Percentiles rank a stretch among this genome's conserved stretches.
Conservation (phyloP, 176 grass and related monocot species). For the Juncus effusus region DNA sequence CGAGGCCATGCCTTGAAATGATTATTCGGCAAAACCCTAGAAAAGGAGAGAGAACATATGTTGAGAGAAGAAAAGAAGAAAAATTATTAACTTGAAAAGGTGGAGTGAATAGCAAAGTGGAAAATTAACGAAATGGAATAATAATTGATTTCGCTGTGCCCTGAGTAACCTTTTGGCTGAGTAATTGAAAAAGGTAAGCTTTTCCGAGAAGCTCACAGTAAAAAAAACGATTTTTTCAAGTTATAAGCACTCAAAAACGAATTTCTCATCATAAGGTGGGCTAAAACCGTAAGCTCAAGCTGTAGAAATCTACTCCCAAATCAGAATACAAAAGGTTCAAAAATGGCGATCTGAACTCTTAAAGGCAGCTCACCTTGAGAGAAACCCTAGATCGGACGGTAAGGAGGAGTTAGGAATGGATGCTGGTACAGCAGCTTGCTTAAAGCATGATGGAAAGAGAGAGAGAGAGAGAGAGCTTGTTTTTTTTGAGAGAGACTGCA, state of each 20-base stretch:
- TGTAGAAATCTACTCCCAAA: neutral
- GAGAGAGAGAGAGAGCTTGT: constrained; percentile 6
- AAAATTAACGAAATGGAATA: too few species aligned
- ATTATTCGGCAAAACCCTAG: constrained; percentile 7
- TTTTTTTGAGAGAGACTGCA: neutral
- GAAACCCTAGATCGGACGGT: constrained; percentile 23
- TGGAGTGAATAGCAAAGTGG: too few species aligned
- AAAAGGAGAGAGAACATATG: neutral
- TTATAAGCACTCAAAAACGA: neutral
- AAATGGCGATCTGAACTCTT: neutral
- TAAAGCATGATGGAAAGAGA: constrained; percentile 18
- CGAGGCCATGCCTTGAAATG: constrained; percentile 39
- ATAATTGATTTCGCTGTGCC: too few species aligned
- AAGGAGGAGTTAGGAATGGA: constrained; percentile 6
- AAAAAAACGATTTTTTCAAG: neutral
- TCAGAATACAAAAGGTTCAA: neutral
- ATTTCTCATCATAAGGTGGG: neutral
- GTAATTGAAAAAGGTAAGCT: too few species aligned
- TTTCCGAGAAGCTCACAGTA: neutral
- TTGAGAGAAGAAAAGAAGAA: neutral
- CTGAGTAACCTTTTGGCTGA: too few species aligned
- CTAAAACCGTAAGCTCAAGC: neutral
- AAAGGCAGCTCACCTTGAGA: neutral
- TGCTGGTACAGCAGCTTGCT: constrained; percentile 11
- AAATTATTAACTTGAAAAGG: too few species aligned